Conservation (phyloP, 2,329 filamentous ascomycete species). For the Teratosphaeria destructans region DNA sequence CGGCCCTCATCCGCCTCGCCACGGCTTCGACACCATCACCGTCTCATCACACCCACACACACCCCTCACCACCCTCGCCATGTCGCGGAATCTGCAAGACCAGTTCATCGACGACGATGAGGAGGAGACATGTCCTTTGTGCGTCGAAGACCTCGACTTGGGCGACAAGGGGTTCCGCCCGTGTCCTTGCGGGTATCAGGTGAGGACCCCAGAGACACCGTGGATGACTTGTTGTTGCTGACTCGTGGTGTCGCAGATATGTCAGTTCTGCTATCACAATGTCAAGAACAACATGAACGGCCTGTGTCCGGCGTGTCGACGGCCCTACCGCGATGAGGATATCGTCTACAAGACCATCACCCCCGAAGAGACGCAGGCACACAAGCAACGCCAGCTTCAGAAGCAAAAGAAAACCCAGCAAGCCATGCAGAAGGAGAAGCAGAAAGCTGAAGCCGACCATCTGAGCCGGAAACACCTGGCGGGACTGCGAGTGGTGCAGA, state of each 20-base stretch:
- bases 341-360: conserved; percentile 96
- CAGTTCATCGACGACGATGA: conserved; percentile 46
- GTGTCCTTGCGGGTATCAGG: conserved; percentile 96
- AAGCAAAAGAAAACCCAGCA: conserved; percentile 92
- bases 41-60: not conserved
- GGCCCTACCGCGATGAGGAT: conserved; percentile 91
- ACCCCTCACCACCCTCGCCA: conserved; percentile 20
- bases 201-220: conserved; percentile 34
- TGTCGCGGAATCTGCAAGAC: conserved; percentile 41
- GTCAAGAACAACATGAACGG: conserved; percentile 98
- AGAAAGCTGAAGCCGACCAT: conserved; percentile 92
- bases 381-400: conserved; percentile 62
- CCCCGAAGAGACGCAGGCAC: conserved; percentile 72
- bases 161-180: conserved; percentile 95
- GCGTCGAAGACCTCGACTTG: conserved; percentile 97
- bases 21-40: not conserved
- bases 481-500: conserved; percentile 90
- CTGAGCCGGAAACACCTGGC: conserved; percentile 93
- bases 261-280: conserved; percentile 99
- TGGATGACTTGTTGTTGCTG: not conserved
- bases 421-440: conserved; percentile 82
- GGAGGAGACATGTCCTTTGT: conserved; percentile 68
- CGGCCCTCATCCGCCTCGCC: not conserved
- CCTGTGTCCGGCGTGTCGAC: conserved; percentile 89
- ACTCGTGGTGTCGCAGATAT: conserved; percentile 56